A percentile compares a stretch with the other conserved stretches of the same genome.
phyloP scores from a whole-genome alignment of 352 stramenopile species.

The Elongisporangium anandrum region DNA sequence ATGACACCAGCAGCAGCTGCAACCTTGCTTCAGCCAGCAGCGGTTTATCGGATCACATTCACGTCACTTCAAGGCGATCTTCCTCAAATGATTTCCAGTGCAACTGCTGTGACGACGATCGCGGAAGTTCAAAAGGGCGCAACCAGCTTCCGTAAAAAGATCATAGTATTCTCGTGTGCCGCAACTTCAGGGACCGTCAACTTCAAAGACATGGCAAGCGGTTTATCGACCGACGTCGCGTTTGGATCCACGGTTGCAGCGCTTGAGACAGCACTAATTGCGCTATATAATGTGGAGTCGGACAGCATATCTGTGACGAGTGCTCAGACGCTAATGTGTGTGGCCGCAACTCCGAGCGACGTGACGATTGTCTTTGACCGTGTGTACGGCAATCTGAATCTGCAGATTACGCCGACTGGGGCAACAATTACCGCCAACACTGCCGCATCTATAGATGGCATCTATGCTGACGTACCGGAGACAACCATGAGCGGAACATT shows the following conservation, averaged over 20 bases:
- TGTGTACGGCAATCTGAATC: constrained; percentile 43
- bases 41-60: constrained; percentile 54
- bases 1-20: constrained; percentile 24
- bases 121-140: constrained; percentile 20
- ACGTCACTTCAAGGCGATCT: constrained; percentile 40
- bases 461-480: constrained; percentile 38
- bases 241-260: constrained; percentile 24
- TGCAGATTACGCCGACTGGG: constrained; percentile 18
- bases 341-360: constrained; percentile 11
- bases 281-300: constrained; percentile 42
- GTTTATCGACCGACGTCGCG: constrained; percentile 3
- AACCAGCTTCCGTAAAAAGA: constrained; percentile 67
- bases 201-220: constrained; percentile 18
- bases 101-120: constrained; percentile 16
- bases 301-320: constrained; percentile 59
- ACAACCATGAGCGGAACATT: constrained; percentile 78
- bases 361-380: constrained; percentile 63
- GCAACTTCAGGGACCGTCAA: constrained; percentile 25
- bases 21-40: constrained; percentile 11
- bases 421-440: constrained; percentile 19
- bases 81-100: constrained; percentile 22
- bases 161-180: constrained; percentile 49
- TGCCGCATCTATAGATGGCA: constrained; percentile 40
- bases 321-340: constrained; percentile 38
- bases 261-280: constrained; percentile 34